Evolutionary conservation across 2,329 filamentous ascomycete species (phyloP).

Genomic region (Microcyclosporella mali): DNA sequence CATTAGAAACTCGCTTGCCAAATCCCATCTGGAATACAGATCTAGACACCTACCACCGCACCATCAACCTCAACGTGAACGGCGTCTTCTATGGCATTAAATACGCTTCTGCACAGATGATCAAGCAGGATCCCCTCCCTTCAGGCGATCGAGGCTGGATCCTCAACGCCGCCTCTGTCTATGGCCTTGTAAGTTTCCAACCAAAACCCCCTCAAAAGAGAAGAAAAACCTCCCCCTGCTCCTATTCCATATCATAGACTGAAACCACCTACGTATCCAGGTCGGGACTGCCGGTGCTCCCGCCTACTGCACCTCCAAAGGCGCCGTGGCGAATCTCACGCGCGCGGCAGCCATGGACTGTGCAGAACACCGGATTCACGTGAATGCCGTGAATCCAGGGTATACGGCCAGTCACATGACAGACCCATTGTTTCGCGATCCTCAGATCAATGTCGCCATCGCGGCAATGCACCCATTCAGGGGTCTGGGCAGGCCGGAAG

Average conservation of each 20-base stretch:
- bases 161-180: slow-evolving; percentile 43
- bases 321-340: slow-evolving; percentile 18
- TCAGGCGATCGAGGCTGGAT: slow-evolving; percentile 45
- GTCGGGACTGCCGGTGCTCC: background rate
- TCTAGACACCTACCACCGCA: slow-evolving; percentile 43
- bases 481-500: slow-evolving; percentile 13
- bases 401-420: slow-evolving; percentile 16
- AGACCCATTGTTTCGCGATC: slow-evolving; percentile 9
- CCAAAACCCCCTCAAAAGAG: too few relatives aligned
- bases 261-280: background rate
- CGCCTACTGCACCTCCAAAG: slow-evolving; percentile 13
- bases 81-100: slow-evolving; percentile 42
- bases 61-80: slow-evolving; percentile 32
- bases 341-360: slow-evolving; percentile 18
- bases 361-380: slow-evolving; percentile 14
- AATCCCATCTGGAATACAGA: slow-evolving; percentile 42
- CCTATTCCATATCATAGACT: too few relatives aligned
- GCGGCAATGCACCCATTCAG: slow-evolving; percentile 14
- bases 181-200: slow-evolving; percentile 29
- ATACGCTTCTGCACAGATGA: slow-evolving; percentile 45
- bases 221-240: background rate
- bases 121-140: slow-evolving; percentile 38
- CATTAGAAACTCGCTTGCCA: slow-evolving; percentile 25
- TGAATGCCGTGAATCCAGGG: slow-evolving; percentile 17
- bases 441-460: slow-evolving; percentile 1